These are phyloP conservation scores for Sindora glabra DNA, from an alignment of 306 rosid species.

Conservation along the genomic window DNA sequence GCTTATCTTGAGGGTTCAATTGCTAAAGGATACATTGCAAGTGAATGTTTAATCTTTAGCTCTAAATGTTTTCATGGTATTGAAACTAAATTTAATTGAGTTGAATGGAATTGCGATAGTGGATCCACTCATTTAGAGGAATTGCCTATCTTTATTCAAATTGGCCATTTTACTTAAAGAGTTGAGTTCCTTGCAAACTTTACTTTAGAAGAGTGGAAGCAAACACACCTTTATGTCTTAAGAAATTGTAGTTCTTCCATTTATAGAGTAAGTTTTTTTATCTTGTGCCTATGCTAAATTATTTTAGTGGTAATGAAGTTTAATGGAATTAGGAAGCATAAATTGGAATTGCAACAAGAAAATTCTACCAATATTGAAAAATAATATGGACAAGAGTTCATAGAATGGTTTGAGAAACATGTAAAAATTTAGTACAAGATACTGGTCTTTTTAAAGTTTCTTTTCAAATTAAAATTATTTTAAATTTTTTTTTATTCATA, in stretches of 20 bases:
- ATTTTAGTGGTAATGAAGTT: too few species aligned
- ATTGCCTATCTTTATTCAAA: neutral
- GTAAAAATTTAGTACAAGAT: too few species aligned
- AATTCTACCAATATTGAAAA: too few species aligned
- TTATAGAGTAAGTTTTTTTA: neutral
- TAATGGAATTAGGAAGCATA: too few species aligned
- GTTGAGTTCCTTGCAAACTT: neutral
- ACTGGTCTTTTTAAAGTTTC: too few species aligned
- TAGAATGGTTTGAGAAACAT: too few species aligned
- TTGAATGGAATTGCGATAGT: neutral
- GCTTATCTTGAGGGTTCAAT: neutral
- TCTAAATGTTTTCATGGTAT: neutral
- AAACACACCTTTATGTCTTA: neutral
- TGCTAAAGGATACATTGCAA: neutral
- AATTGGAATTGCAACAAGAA: too few species aligned
- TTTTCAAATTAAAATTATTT: too few species aligned
- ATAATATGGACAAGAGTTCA: too few species aligned
- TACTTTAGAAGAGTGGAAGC: neutral
- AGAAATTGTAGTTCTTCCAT: too few species aligned
- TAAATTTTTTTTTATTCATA: too few species aligned
- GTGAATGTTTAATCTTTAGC: neutral
- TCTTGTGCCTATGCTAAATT: too few species aligned
- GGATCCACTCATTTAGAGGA: neutral
- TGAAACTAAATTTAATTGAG: neutral
- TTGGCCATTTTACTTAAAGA: neutral